phyloP scores from a whole-genome alignment of 805 yeast species.

The Phaffomyces opuntiae region DNA sequence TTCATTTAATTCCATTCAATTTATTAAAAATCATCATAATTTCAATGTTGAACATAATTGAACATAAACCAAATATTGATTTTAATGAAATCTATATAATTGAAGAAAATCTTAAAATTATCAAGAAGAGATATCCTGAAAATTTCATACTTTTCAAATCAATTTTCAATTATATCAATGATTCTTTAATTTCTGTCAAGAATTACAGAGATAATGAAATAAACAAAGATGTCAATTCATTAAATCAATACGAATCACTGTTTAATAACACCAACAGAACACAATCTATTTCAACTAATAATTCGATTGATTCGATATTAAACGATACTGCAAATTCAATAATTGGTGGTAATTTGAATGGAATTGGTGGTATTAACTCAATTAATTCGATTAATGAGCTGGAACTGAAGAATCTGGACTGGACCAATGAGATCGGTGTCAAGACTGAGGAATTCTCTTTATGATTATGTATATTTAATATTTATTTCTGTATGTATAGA shows the following conservation, averaged over 20 bases:
- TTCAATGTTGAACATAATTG: constrained; percentile 13
- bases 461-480: background rate
- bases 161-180: constrained; percentile 4
- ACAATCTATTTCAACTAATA: constrained; percentile 1
- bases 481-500: background rate
- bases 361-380: too few relatives aligned
- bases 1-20: constrained; percentile 22
- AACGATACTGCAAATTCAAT: background rate
- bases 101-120: constrained; percentile 13
- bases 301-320: constrained; percentile 6
- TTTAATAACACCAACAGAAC: constrained; percentile 4
- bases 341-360: too few relatives aligned
- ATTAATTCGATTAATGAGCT: background rate
- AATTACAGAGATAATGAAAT: background rate
- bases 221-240: too few relatives aligned
- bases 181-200: background rate
- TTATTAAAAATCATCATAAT: constrained; percentile 19
- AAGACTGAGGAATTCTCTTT: constrained; percentile 6
- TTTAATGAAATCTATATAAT: constrained; percentile 7
- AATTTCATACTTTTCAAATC: constrained; percentile 20
- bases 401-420: constrained; percentile 4
- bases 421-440: constrained; percentile 7
- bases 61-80: constrained; percentile 8
- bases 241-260: constrained; percentile 4
- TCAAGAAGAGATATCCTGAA: constrained; percentile 22